Evolutionary conservation across 805 yeast species (phyloP).

Genomic region (Torulaspora microellipsoides): DNA sequence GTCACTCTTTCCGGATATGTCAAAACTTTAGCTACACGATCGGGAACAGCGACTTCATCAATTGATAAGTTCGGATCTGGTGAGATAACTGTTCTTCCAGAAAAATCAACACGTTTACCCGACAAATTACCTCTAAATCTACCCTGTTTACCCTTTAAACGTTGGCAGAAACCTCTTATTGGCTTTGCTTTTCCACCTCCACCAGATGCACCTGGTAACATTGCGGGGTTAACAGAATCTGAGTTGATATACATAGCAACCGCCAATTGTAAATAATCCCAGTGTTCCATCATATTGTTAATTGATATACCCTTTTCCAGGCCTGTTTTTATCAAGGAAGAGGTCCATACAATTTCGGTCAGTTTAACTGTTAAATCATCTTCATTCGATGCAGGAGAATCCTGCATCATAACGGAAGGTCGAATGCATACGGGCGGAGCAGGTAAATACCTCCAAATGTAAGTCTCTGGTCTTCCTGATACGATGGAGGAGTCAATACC

Average conservation of each 20-base stretch:
- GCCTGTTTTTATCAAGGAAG: constrained; percentile 91
- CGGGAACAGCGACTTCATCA: constrained; percentile 98
- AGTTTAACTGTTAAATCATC: constrained; percentile 95
- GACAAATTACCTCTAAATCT: constrained; percentile 97
- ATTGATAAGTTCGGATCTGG: constrained; percentile 95
- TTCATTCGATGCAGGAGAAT: constrained; percentile 84
- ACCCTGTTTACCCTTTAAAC: constrained; percentile 97
- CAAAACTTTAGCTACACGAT: constrained; percentile 88
- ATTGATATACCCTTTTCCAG: constrained; percentile 92
- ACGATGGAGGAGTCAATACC: constrained; percentile 78
- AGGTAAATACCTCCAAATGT: constrained; percentile 94
- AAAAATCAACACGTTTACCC: constrained; percentile 97
- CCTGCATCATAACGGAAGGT: constrained; percentile 93
- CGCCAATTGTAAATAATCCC: constrained; percentile 95
- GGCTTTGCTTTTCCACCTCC: constrained; percentile 57
- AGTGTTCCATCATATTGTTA: constrained; percentile 93
- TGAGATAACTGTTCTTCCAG: constrained; percentile 96
- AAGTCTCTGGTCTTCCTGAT: constrained; percentile 93
- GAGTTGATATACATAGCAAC: constrained; percentile 97
- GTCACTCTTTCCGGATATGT: constrained; percentile 96
- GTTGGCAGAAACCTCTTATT: constrained; percentile 93
- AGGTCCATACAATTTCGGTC: constrained; percentile 95
- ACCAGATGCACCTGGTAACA: constrained; percentile 59
- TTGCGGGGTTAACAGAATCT: constrained; percentile 81
- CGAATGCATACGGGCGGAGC: constrained; percentile 99